phyloP scores from a whole-genome alignment of 1,139 yeast species.

The Candida pseudoviswanathii region DNA sequence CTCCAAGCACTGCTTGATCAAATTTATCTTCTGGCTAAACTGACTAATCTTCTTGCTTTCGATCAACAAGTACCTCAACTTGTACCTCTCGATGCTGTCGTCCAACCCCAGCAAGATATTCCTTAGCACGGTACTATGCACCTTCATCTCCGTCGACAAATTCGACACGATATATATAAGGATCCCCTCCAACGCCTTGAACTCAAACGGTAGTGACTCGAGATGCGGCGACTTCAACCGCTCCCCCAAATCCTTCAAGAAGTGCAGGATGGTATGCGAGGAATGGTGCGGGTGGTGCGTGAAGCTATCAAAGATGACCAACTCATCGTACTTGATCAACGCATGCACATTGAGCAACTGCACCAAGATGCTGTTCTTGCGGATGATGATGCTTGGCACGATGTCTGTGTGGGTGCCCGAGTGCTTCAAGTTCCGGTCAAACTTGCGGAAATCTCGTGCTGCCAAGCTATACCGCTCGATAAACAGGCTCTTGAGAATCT shows the following conservation, averaged over 20 bases:
- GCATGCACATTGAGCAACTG: slow-evolving; percentile 46
- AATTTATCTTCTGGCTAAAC: slow-evolving; percentile 44
- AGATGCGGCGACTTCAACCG: slow-evolving; percentile 22
- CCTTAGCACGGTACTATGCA: slow-evolving; percentile 42
- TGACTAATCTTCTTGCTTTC: slow-evolving; percentile 48
- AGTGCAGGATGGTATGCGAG: slow-evolving; percentile 37
- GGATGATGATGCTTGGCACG: slow-evolving; percentile 45
- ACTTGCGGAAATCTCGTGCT: slow-evolving; percentile 45
- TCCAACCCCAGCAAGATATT: slow-evolving; percentile 42
- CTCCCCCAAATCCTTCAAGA: slow-evolving; percentile 35
- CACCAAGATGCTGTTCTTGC: slow-evolving; percentile 39
- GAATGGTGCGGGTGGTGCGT: slow-evolving; percentile 28
- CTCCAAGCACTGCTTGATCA: slow-evolving; percentile 43
- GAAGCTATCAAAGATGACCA: slow-evolving; percentile 40
- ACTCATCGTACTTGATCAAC: slow-evolving; percentile 41
- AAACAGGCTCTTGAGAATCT: slow-evolving; percentile 37
- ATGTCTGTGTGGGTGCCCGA: slow-evolving; percentile 25
- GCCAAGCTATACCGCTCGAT: slow-evolving; percentile 39
- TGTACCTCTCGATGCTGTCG: slow-evolving; percentile 40
- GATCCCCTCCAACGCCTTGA: slow-evolving; percentile 47
- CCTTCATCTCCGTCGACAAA: slow-evolving; percentile 45
- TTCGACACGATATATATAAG: slow-evolving; percentile 41
- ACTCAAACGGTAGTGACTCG: slow-evolving; percentile 43
- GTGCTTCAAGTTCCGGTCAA: slow-evolving; percentile 23
- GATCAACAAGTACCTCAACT: slow-evolving; percentile 42